These are phyloP conservation scores for Glycine soja DNA, from an alignment of 306 rosid genomes.

Conservation along the genomic window DNA sequence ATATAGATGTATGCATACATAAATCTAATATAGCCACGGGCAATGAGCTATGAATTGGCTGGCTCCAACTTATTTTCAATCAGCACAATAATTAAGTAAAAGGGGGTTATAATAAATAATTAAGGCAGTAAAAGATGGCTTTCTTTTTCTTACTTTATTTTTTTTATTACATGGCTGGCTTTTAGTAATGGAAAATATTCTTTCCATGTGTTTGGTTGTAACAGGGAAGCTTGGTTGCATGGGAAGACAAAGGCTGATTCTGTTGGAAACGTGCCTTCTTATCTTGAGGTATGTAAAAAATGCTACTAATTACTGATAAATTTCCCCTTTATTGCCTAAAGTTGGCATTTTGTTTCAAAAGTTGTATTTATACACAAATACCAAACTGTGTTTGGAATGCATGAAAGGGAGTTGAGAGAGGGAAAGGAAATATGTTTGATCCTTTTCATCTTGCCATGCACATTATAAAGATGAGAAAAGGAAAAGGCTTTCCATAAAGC, in stretches of 20 bases:
- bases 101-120: slow-evolving; percentile 42
- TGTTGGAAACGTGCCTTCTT: slow-evolving; percentile 60
- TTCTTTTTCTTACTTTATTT: slow-evolving; percentile 55
- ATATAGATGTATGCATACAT: background rate
- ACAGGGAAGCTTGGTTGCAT: slow-evolving; percentile 96
- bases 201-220: slow-evolving; percentile 57
- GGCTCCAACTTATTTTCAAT: slow-evolving; percentile 60
- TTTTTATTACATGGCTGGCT: slow-evolving; percentile 62
- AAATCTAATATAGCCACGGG: slow-evolving; percentile 30
- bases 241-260: slow-evolving; percentile 73
- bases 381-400: slow-evolving; percentile 54
- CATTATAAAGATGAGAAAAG: slow-evolving; percentile 56
- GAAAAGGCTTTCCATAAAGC: slow-evolving; percentile 64
- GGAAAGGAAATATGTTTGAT: slow-evolving; percentile 62
- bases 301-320: slow-evolving; percentile 40
- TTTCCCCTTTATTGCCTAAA: slow-evolving; percentile 38
- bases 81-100: slow-evolving; percentile 50
- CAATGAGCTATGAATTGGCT: slow-evolving; percentile 58
- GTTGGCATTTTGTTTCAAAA: slow-evolving; percentile 43
- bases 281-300: slow-evolving; percentile 63
- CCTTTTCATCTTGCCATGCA: slow-evolving; percentile 67
- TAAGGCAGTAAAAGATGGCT: slow-evolving; percentile 65
- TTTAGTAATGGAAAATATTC: slow-evolving; percentile 62
- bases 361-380: slow-evolving; percentile 29
- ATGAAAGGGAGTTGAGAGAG: slow-evolving; percentile 59